Evolutionary conservation across 371 early-diverging fungal genomes (phyloP).

Genomic region (Apophysomyces sp.): DNA sequence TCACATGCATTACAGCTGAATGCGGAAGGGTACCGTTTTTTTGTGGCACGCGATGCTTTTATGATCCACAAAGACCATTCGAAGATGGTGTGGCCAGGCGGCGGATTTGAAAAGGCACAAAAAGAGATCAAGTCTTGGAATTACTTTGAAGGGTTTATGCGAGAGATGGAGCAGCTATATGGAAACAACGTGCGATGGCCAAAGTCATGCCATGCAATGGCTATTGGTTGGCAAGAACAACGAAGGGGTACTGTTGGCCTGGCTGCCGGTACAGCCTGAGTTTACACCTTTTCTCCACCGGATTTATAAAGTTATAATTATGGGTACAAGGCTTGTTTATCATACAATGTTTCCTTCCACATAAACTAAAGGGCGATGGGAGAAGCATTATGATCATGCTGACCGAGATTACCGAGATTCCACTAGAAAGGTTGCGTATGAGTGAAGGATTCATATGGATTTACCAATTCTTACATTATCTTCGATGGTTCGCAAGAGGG

Average conservation of each 20-base stretch:
- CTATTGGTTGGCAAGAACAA: constrained; percentile 50
- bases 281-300: no score
- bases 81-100: constrained; percentile 55
- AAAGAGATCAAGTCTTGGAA: constrained; percentile 40
- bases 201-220: constrained; percentile 51
- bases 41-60: constrained; percentile 51
- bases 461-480: constrained; percentile 25
- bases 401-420: constrained; percentile 13
- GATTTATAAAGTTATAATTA: no score
- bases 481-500: constrained; percentile 59
- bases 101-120: constrained; percentile 52
- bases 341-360: no score
- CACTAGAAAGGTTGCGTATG: background rate
- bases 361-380: background rate
- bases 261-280: constrained; percentile 24
- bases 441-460: background rate
- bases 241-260: constrained; percentile 34
- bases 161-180: constrained; percentile 50
- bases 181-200: constrained; percentile 59
- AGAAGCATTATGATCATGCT: constrained; percentile 8
- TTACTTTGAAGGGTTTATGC: constrained; percentile 55
- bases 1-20: constrained; percentile 62
- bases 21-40: constrained; percentile 54
- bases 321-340: no score
- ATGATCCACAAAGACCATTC: constrained; percentile 64